These are phyloP conservation scores for Acacia acuminata DNA, from an alignment of 306 rosid genomes.

Conservation along the genomic window DNA sequence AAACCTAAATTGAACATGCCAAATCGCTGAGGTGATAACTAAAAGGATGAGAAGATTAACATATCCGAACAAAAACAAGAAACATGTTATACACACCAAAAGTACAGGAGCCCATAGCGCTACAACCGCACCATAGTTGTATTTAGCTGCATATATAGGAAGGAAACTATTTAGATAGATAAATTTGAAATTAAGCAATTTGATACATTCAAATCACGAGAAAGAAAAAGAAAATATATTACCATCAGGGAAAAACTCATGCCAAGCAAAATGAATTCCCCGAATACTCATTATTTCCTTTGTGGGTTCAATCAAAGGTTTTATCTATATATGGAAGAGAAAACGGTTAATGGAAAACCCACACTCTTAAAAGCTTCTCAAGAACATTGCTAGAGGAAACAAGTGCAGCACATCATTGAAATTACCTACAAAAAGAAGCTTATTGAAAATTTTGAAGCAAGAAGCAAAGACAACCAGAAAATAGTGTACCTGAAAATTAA, in stretches of 20 bases:
- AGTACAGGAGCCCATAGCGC: conserved; percentile 87
- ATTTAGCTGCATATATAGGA: too few relatives aligned
- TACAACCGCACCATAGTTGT: conserved; percentile 74
- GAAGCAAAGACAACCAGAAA: conserved; percentile 88
- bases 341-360: conserved; percentile 19
- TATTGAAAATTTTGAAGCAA: conserved; percentile 70
- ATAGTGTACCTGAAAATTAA: conserved; percentile 75
- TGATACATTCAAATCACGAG: conserved; percentile 17
- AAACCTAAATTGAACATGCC: conserved; percentile 62
- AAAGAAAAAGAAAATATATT: conserved; percentile 36
- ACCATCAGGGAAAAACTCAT: conserved; percentile 90
- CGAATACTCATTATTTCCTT: conserved; percentile 78
- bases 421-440: conserved; percentile 86
- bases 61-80: conserved; percentile 28
- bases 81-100: conserved; percentile 56
- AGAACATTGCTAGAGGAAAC: conserved; percentile 9
- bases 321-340: conserved; percentile 59
- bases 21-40: conserved; percentile 27
- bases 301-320: conserved; percentile 88
- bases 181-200: neutral
- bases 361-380: conserved; percentile 22
- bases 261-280: conserved; percentile 74
- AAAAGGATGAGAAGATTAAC: conserved; percentile 27
- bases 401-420: neutral
- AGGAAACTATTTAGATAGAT: conserved; percentile 41